Evolutionary conservation across 106 monocot species (phyloP).

Genomic region (Chionographis japonica): DNA sequence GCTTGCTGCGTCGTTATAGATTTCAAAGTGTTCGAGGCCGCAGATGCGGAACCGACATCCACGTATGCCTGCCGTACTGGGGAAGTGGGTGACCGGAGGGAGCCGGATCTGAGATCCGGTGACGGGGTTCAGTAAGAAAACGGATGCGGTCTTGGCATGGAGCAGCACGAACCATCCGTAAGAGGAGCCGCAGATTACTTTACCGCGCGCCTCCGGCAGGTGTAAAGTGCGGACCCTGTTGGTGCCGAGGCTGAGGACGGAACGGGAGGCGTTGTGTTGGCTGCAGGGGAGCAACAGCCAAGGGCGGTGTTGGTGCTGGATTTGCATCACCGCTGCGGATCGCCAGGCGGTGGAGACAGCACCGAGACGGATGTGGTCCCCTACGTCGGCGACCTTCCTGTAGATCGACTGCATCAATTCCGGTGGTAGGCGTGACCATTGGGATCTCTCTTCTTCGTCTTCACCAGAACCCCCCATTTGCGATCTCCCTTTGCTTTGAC

Average conservation of each 20-base stretch:
- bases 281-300: not conserved
- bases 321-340: no score
- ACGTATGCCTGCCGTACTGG: not conserved
- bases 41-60: no score
- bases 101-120: not conserved
- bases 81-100: not conserved
- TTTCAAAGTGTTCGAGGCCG: no score
- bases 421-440: not conserved
- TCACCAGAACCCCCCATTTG: no score
- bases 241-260: slow-evolving; percentile 4
- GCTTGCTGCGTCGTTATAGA: no score
- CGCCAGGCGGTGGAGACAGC: not conserved
- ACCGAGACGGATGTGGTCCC: slow-evolving; percentile 3
- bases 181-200: not conserved
- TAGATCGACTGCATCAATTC: not conserved
- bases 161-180: not conserved
- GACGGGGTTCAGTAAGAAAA: not conserved
- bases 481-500: no score
- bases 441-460: no score
- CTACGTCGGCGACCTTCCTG: not conserved
- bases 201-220: no score
- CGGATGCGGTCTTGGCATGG: not conserved
- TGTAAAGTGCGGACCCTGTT: not conserved
- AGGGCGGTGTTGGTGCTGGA: no score
- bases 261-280: not conserved